A percentile compares a stretch with the other conserved stretches of the same genome.
These are phyloP conservation scores for Candolleomyces aberdarensis DNA, from an alignment of 768 basidiomycete genomes.

Conservation along the genomic window DNA sequence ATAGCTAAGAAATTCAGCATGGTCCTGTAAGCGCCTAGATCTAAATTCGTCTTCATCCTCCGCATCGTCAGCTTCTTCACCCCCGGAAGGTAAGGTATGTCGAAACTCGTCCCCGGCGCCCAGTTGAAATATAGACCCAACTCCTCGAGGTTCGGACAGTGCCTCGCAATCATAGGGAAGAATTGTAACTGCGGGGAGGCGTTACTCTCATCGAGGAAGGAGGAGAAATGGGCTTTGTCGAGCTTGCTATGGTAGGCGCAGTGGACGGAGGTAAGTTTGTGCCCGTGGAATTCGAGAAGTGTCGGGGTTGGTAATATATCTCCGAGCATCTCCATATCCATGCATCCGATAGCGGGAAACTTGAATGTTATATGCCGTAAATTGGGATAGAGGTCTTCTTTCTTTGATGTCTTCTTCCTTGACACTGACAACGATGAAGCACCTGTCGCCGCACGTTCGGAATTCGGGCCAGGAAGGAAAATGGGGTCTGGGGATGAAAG, in stretches of 20 bases:
- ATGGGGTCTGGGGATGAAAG: not conserved
- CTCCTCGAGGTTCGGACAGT: slow-evolving; percentile 1
- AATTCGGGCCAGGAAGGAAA: not conserved
- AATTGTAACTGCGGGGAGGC: not conserved
- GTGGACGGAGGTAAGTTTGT: not conserved
- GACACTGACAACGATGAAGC: not conserved
- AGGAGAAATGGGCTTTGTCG: not conserved
- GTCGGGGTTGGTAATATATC: not conserved
- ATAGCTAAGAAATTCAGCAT: no score
- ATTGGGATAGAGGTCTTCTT: not conserved
- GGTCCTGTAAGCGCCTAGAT: not conserved
- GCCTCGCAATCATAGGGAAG: not conserved
- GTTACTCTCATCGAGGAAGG: no score
- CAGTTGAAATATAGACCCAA: not conserved
- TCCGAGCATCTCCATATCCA: not conserved
- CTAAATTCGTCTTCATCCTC: not conserved
- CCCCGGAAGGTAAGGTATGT: not conserved
- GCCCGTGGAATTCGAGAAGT: not conserved
- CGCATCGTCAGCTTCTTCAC: not conserved
- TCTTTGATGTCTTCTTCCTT: not conserved
- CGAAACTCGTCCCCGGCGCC: not conserved
- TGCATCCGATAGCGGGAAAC: not conserved
- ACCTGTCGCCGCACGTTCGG: no score
- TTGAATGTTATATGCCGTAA: not conserved
- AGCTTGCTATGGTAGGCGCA: not conserved